Conservation (phyloP, 2,329 filamentous ascomycete genomes). For the Venturia effusa region DNA sequence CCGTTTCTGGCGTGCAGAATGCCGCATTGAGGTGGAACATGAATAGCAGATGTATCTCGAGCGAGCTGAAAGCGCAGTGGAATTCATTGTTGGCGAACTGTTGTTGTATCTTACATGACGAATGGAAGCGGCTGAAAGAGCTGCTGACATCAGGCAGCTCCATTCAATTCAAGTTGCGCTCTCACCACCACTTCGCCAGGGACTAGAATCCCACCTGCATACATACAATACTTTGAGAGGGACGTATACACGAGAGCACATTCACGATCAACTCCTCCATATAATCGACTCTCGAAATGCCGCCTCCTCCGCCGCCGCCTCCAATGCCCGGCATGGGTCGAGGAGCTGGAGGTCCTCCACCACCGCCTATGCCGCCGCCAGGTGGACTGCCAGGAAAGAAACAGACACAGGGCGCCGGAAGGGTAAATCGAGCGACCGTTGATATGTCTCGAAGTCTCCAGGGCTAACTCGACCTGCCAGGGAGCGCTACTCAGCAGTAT, state of each 20-base stretch:
- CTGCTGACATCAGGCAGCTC: not conserved
- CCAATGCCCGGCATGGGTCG: constrained; percentile 53
- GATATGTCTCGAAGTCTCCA: not conserved
- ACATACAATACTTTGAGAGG: not conserved
- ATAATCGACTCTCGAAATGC: constrained; percentile 15
- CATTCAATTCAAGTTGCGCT: not conserved
- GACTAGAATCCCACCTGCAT: not conserved
- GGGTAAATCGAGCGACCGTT: constrained; percentile 39
- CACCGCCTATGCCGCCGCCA: constrained; percentile 54
- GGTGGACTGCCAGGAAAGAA: constrained; percentile 42
- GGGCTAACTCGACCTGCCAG: constrained; percentile 37
- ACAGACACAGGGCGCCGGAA: constrained; percentile 41
- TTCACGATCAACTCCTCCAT: not conserved
- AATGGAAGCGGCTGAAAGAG: not conserved
- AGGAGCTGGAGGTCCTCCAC: constrained; percentile 45
- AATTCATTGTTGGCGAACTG: not conserved
- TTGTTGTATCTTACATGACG: constrained; percentile 4
- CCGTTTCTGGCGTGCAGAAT: not conserved
- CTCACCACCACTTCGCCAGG: not conserved
- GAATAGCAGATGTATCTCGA: constrained; percentile 1
- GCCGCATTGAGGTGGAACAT: not conserved
- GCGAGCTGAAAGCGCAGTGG: not conserved
- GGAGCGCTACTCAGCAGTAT: constrained; percentile 84
- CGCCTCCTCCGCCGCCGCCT: constrained; percentile 57
- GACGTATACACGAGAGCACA: not conserved